Evolutionary conservation across 768 basidiomycete species (phyloP).

Genomic region (Tricholoma furcatifolium): DNA sequence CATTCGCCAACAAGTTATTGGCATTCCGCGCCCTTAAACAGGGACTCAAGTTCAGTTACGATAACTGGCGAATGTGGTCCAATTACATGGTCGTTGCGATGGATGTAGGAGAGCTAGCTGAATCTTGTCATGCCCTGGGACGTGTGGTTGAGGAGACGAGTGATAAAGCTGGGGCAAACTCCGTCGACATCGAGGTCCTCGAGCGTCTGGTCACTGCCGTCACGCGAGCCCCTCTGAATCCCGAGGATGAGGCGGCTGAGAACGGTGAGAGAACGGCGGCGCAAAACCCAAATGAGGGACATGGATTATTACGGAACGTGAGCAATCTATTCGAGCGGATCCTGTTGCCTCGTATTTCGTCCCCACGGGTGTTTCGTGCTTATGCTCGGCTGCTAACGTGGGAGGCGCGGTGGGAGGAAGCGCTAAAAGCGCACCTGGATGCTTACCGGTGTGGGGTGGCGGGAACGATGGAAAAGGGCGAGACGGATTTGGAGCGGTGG

Average conservation of each 20-base stretch:
- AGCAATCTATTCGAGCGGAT: constrained; percentile 70
- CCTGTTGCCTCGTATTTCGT: constrained; percentile 80
- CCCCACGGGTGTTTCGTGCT: constrained; percentile 76
- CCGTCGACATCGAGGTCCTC: constrained; percentile 84
- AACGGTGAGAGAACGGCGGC: constrained; percentile 13
- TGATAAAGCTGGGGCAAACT: constrained; percentile 43
- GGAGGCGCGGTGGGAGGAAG: constrained; percentile 72
- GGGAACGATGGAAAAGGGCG: constrained; percentile 59
- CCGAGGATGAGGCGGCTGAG: constrained; percentile 32
- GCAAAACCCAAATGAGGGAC: constrained; percentile 58
- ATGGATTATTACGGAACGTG: constrained; percentile 66
- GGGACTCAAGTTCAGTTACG: constrained; percentile 79
- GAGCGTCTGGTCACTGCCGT: constrained; percentile 89
- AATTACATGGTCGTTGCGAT: constrained; percentile 95
- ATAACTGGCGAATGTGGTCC: constrained; percentile 98
- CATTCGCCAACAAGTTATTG: constrained; percentile 76
- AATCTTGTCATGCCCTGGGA: constrained; percentile 80
- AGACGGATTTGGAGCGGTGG: constrained; percentile 69
- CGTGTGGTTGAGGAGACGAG: constrained; percentile 81
- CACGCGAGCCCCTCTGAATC: constrained; percentile 49
- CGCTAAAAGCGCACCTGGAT: constrained; percentile 80
- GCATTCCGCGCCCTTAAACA: constrained; percentile 93
- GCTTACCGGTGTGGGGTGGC: constrained; percentile 77
- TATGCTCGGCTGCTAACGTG: constrained; percentile 81
- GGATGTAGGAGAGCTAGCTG: constrained; percentile 90